Evolutionary conservation across 495 filamentous ascomycete genomes (phyloP).

Genomic region (Xylaria telfairii): DNA sequence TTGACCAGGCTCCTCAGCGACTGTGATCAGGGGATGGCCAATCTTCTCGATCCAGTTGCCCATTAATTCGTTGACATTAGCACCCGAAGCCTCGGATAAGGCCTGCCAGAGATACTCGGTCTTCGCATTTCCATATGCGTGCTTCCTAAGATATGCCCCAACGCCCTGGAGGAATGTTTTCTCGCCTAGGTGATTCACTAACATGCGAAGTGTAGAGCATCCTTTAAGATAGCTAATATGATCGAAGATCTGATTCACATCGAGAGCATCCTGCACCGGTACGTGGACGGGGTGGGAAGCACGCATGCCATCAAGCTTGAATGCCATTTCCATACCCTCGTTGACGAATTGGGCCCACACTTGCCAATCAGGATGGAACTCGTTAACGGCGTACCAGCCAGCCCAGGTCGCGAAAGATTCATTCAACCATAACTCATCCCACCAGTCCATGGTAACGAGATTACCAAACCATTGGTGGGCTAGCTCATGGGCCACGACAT

Average conservation of each 20-base stretch:
- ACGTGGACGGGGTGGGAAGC: constrained; percentile 96
- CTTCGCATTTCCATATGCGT: constrained; percentile 92
- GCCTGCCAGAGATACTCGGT: constrained; percentile 92
- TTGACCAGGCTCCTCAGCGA: constrained; percentile 81
- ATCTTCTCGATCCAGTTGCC: constrained; percentile 92
- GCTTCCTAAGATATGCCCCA: constrained; percentile 82
- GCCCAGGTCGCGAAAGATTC: constrained; percentile 99
- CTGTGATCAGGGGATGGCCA: constrained; percentile 87
- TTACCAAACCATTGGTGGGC: constrained; percentile 99
- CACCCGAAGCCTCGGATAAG: constrained; percentile 86
- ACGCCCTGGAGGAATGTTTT: constrained; percentile 89
- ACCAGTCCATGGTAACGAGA: constrained; percentile 87
- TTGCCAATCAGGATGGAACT: constrained; percentile 93
- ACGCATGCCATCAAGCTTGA: constrained; percentile 84
- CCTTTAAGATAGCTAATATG: constrained; percentile 95
- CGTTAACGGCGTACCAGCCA: constrained; percentile 90
- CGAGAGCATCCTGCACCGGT: constrained; percentile 83
- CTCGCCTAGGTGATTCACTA: constrained; percentile 82
- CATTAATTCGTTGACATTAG: constrained; percentile 88
- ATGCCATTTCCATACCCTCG: constrained; percentile 89
- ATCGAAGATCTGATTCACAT: constrained; percentile 97
- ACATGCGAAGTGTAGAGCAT: constrained; percentile 92
- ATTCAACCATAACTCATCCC: constrained; percentile 96
- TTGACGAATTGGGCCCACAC: constrained; percentile 95
- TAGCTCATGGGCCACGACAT: constrained; percentile 92